phyloP scores from a whole-genome alignment of 306 rosid species.

The Pueraria montana region DNA sequence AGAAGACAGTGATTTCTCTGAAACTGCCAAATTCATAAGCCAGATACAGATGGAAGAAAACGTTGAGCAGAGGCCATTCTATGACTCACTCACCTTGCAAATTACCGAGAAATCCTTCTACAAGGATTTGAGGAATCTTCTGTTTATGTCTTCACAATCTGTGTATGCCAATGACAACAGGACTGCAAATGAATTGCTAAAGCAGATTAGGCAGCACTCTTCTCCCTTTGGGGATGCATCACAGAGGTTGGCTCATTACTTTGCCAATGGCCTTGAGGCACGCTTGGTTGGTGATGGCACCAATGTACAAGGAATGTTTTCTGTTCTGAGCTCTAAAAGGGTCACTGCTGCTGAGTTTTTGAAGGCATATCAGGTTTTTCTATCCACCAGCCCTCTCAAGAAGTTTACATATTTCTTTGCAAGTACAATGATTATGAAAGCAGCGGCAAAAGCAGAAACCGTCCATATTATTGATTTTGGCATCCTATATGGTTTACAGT shows the following conservation, averaged over 20 bases:
- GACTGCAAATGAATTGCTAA: conserved; percentile 64
- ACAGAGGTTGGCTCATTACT: conserved; percentile 76
- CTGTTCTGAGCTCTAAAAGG: conserved; percentile 47
- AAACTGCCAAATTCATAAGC: too few species aligned
- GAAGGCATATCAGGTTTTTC: conserved; percentile 58
- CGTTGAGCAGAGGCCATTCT: too few species aligned
- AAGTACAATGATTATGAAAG: conserved; percentile 55
- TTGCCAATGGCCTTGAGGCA: conserved; percentile 72
- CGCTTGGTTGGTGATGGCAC: conserved; percentile 68
- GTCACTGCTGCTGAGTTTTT: conserved; percentile 63
- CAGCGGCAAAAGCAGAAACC: conserved; percentile 60
- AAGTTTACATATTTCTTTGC: conserved; percentile 62
- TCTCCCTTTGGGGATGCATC: conserved; percentile 72
- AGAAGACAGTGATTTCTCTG: too few species aligned
- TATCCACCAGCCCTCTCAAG: conserved; percentile 61
- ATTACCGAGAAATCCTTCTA: too few species aligned
- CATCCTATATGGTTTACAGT: conserved; percentile 82
- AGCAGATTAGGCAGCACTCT: conserved; percentile 74
- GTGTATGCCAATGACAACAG: conserved; percentile 64
- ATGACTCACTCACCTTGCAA: too few species aligned
- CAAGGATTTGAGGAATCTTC: conserved; percentile 72
- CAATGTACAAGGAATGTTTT: conserved; percentile 52
- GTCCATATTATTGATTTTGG: conserved; percentile 88
- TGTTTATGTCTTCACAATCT: conserved; percentile 71
- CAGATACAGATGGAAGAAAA: too few species aligned